Base-by-base conservation (phyloP, 176 grass and related monocot genomes). In the Cocos nucifera region DNA sequence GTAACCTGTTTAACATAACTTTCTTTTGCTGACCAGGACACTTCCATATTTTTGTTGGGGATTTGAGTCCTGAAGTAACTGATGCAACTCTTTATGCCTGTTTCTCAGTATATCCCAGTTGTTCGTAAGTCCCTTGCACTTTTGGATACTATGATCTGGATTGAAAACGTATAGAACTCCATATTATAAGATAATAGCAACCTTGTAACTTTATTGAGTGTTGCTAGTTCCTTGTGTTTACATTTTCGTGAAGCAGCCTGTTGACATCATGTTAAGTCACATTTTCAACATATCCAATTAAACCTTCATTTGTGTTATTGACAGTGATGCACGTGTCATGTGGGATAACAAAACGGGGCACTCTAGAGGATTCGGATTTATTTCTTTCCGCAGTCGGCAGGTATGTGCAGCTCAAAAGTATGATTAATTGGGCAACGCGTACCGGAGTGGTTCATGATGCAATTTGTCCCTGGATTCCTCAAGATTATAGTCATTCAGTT, bases 41-140 rank as follows among this genome's bases (percentile, higher is more conserved):
- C 77, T 90, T 86, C 76, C 87, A 90, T 74, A 86, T 90, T 83
- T 90, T 90, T 80, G 87, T 90, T 80, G 87, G 87, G 64, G 82
- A 90, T 86, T 86, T 90, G 71, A 90, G 87, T 82, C 75, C 82
- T 74, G 87, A 90, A 78, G 82, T 90, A 50, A 90, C 85, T 69
- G 87, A 90, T 83, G 87, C 87, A 65, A 80, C 79, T 71, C 82
- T 90, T 83, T 90, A 77, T 86, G 82, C 82, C 69, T 86, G 79
- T 82, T 90, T 90, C 82, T 90, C 79, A 83, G 65, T 65, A 71
- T 90, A 90, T 77, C 48, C 68, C 76, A 86, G 75, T 83, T 90
- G 87, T 77, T 90, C 82, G 87, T 86, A 86, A 90, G 87, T 86
- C 48, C 62, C 57, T 79, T 61, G 17, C 50, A 69, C 72, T 72